A percentile compares a stretch with the other conserved stretches of the same genome.
Evolutionary conservation across 768 basidiomycete species (phyloP).

Genomic region (Basidioascus undulatus): DNA sequence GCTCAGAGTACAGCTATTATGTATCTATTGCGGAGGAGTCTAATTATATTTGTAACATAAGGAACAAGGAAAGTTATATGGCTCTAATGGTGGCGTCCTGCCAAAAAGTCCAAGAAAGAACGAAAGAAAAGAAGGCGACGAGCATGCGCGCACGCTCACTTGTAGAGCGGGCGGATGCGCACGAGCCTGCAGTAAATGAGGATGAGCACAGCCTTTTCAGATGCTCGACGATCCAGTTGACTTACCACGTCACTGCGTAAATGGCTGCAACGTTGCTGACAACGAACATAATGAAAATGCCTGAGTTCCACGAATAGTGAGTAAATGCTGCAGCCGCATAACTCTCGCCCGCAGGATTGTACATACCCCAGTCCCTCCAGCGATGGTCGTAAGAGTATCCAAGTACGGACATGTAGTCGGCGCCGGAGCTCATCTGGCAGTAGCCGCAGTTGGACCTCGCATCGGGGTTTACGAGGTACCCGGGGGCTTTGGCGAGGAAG

Average conservation of each 20-base stretch:
- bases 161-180: conserved; percentile 5
- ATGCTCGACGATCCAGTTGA: no score
- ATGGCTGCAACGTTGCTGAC: not conserved
- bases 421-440: not conserved
- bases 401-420: conserved; percentile 1
- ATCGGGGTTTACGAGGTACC: not conserved
- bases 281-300: conserved; percentile 2
- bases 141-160: no score
- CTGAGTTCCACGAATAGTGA: not conserved
- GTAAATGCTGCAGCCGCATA: no score
- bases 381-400: conserved; percentile 1
- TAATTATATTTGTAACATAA: no score
- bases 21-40: no score
- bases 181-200: not conserved
- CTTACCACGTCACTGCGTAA: not conserved
- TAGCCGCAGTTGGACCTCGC: not conserved
- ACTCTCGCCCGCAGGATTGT: not conserved
- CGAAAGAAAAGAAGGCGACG: no score
- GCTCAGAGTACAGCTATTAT: no score
- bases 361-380: not conserved
- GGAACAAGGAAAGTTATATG: no score
- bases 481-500: not conserved
- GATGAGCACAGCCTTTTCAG: not conserved
- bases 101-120: no score
- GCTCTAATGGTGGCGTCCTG: no score